phyloP scores from a whole-genome alignment of 352 stramenopile genomes.

The Phytophthora sansomeana region DNA sequence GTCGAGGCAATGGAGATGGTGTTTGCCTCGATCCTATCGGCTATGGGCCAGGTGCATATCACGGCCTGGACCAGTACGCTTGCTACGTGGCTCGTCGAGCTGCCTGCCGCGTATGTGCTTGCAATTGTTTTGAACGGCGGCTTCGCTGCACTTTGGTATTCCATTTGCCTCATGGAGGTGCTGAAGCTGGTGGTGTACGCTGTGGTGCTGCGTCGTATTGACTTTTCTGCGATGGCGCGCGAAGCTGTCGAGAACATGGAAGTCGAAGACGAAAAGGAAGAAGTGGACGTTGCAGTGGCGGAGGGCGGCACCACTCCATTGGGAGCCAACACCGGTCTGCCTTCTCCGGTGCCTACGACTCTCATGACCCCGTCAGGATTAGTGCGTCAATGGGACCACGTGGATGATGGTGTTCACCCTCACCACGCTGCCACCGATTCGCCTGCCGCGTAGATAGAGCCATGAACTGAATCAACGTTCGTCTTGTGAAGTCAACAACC shows the following conservation, averaged over 20 bases:
- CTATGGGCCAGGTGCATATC: constrained; percentile 39
- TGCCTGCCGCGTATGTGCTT: constrained; percentile 33
- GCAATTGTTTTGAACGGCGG: constrained; percentile 30
- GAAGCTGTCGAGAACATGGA: constrained; percentile 42
- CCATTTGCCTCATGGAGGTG: constrained; percentile 41
- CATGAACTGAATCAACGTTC: neutral
- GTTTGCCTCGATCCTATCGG: constrained; percentile 35
- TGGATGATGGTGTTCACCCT: constrained; percentile 33
- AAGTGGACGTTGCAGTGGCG: constrained; percentile 28
- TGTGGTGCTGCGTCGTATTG: constrained; percentile 31
- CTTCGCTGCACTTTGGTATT: constrained; percentile 41
- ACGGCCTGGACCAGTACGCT: constrained; percentile 38
- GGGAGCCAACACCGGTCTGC: constrained; percentile 33
- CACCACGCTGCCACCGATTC: neutral
- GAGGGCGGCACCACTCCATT: constrained; percentile 33
- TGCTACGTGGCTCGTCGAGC: constrained; percentile 33
- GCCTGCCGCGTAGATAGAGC: constrained; percentile 8
- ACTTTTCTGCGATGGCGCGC: constrained; percentile 31
- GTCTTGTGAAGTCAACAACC: neutral
- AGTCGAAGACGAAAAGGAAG: constrained; percentile 33
- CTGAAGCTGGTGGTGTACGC: constrained; percentile 36
- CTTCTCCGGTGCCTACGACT: constrained; percentile 32
- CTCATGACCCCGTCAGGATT: constrained; percentile 32
- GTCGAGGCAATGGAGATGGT: constrained; percentile 42
- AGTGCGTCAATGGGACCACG: constrained; percentile 35